Evolutionary conservation across 306 rosid genomes (phyloP), one percentile per base, ranked within the genome.

Genomic region (Biancaea sappan): DNA sequence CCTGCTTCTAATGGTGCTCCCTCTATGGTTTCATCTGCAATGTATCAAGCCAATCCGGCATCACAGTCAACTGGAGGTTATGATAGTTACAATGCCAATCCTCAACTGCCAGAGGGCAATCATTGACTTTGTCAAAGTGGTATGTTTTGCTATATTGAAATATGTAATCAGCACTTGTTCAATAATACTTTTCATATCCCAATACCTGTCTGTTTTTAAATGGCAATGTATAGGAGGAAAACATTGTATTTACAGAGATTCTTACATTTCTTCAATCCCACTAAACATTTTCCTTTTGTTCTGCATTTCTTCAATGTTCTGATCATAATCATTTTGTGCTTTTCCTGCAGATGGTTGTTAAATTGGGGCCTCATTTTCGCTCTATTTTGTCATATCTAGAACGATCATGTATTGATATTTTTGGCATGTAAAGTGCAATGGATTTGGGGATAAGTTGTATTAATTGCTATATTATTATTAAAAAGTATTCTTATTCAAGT

Each of bases 1-100:
- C 69, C 79, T 15, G 64, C 81, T 80, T 72, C 87, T 32, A 83
- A 71, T 53, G 84, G 84, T 59, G 82, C 82, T 71, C 82, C 87
- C 16, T 28, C 82, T 22, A 60, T 66, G 69, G 84, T 72, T 21
- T 56, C 84, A 46, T 46, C 79, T 44, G 61, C 77, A 21, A 61
- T 83, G 74, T 83, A 76, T 72, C 87, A 80, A 67, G 38, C 84
- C 38, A 83, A 67, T 79, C 74, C 51, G 0, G 10, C 79, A 0
- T 54, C 84, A 34, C 82, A 81, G 44, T n/a, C 84, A 76, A 48
- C 81, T 50, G 84, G 84, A 71, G 76, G 79, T 51, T 79, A 83
- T 50, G 86, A 74, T 71, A 71, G 35, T 71, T 65, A 79, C 76
- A 83, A 79, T 71, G 65, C 70, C 50, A 79, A 31, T 66, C 66